Evolutionary conservation across 2,329 filamentous ascomycete species (phyloP).

Genomic region (Fusarium odoratissimum): DNA sequence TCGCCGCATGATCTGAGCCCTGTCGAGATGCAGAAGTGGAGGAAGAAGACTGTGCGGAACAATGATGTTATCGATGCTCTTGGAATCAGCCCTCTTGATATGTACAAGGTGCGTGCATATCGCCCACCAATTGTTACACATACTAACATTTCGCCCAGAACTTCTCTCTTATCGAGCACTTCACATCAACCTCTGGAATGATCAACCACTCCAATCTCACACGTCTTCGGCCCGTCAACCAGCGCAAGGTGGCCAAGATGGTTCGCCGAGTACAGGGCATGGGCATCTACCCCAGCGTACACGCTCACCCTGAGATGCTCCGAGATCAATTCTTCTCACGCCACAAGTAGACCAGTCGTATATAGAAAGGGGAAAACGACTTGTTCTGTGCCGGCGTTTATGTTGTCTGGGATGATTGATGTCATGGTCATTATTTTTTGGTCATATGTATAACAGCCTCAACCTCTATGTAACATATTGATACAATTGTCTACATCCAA

Average conservation of each 20-base stretch:
- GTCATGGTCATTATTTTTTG: constrained; percentile 44
- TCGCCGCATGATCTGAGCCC: constrained; percentile 86
- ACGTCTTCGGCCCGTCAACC: constrained; percentile 87
- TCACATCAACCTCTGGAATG: constrained; percentile 83
- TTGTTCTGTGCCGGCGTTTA: constrained; percentile 21
- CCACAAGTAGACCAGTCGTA: constrained; percentile 22
- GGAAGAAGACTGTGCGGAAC: constrained; percentile 65
- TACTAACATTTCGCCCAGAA: constrained; percentile 69
- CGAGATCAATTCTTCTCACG: constrained; percentile 53
- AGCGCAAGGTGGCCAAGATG: constrained; percentile 92
- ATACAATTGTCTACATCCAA: constrained; percentile 48
- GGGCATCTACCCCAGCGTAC: constrained; percentile 90
- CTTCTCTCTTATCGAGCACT: constrained; percentile 91
- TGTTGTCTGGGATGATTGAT: constrained; percentile 37
- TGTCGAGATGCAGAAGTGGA: constrained; percentile 85
- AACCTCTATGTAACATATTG: constrained; percentile 50
- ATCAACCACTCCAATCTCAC: constrained; percentile 83
- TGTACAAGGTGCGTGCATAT: constrained; percentile 81
- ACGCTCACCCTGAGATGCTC: constrained; percentile 87
- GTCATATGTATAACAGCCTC: constrained; percentile 52
- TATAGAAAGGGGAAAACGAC: constrained; percentile 1
- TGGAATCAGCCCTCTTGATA: constrained; percentile 80
- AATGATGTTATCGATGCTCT: constrained; percentile 83
- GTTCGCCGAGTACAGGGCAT: constrained; percentile 89
- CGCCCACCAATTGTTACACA: background rate